Percentiles rank a stretch among this genome's conserved stretches.
phyloP scores from a whole-genome alignment of 129 eudicot species.

The Pseudognaphalium luteoalbum region DNA sequence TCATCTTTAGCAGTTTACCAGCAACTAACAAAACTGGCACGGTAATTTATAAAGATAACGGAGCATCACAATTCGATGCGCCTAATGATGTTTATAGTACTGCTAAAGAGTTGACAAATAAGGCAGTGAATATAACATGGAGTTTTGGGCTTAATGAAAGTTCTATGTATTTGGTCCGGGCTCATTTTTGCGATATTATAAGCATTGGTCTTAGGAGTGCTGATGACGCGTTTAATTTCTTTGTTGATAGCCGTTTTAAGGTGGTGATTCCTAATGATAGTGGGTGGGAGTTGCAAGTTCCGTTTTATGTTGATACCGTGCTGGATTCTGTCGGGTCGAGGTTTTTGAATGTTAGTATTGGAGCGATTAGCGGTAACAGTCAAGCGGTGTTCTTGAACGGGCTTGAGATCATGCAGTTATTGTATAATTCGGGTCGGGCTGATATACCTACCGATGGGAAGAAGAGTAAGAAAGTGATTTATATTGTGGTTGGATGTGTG shows the following conservation, averaged over 20 bases:
- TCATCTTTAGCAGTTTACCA: conserved; percentile 1
- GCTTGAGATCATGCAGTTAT: conserved; percentile 56
- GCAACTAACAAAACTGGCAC: not conserved
- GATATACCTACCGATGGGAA: not conserved
- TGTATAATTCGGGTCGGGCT: not conserved
- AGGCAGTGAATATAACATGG: conserved; percentile 49
- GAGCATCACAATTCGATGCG: conserved; percentile 34
- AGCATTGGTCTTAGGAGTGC: not conserved
- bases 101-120: conserved; percentile 39
- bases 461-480: not conserved
- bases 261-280: not conserved
- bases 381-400: conserved; percentile 48
- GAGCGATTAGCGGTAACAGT: conserved; percentile 7
- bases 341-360: conserved; percentile 42
- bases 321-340: conserved; percentile 42
- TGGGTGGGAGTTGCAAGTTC: not conserved
- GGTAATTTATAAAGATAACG: not conserved
- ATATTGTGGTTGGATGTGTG: conserved; percentile 38
- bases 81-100: conserved; percentile 52
- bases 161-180: conserved; percentile 36
- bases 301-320: conserved; percentile 45
- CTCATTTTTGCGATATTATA: conserved; percentile 54
- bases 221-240: conserved; percentile 33
- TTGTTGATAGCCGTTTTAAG: conserved; percentile 13
- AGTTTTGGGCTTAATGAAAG: conserved; percentile 36